Conservation (phyloP, 2,329 filamentous ascomycete genomes). For the Elsinoe fawcettii region DNA sequence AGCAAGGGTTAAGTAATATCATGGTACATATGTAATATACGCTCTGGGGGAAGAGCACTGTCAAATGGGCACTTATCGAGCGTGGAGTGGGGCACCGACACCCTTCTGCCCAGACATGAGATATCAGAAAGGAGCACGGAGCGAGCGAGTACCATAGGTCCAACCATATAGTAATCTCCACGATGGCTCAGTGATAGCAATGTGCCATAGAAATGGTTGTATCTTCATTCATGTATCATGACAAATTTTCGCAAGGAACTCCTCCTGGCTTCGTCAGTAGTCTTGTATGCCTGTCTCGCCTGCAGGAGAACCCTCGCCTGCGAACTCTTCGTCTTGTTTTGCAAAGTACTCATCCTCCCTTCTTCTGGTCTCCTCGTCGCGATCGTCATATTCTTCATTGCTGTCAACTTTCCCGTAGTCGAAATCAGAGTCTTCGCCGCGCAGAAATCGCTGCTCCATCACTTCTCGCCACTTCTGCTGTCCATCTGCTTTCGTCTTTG, state of each 20-base stretch:
- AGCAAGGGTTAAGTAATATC: slow-evolving; percentile 47
- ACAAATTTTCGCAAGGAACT: background rate
- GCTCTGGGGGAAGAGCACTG: slow-evolving; percentile 12
- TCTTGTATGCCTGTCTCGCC: slow-evolving; percentile 45
- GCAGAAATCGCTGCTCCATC: slow-evolving; percentile 65
- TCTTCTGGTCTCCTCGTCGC: slow-evolving; percentile 52
- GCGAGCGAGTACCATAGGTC: too few relatives aligned
- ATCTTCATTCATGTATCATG: background rate
- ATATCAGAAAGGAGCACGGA: background rate
- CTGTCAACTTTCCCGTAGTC: slow-evolving; percentile 65
- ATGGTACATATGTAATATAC: slow-evolving; percentile 5
- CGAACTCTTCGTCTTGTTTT: slow-evolving; percentile 51
- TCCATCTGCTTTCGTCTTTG: slow-evolving; percentile 57
- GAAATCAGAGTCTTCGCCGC: slow-evolving; percentile 69
- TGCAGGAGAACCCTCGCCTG: slow-evolving; percentile 28
- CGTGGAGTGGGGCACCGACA: background rate
- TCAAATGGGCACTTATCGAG: slow-evolving; percentile 7
- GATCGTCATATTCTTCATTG: slow-evolving; percentile 64
- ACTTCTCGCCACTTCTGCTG: slow-evolving; percentile 61
- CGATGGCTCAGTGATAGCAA: too few relatives aligned
- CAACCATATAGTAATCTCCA: too few relatives aligned
- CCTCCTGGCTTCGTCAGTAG: slow-evolving; percentile 25
- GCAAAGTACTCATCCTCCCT: slow-evolving; percentile 72
- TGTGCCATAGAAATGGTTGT: too few relatives aligned
- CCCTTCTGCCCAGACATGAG: background rate